A percentile compares a stretch with the other conserved stretches of the same genome.
These are phyloP conservation scores for Saturnispora mendoncae DNA, from an alignment of 805 yeast genomes.

Conservation along the genomic window DNA sequence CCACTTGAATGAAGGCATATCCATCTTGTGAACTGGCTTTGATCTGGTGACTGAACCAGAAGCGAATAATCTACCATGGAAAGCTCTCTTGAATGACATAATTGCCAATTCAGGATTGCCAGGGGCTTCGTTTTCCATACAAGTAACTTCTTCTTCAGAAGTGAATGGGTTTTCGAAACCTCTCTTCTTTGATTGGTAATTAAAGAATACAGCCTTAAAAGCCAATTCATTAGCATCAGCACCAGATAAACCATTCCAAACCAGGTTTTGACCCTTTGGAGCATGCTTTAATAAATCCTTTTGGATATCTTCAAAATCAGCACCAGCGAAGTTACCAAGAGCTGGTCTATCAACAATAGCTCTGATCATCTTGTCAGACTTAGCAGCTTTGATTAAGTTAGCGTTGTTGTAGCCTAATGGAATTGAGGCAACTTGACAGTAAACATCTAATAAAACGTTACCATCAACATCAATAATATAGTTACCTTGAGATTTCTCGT, in stretches of 20 bases:
- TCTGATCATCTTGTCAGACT: slow-evolving; percentile 58
- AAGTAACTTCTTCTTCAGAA: slow-evolving; percentile 56
- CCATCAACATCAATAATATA: slow-evolving; percentile 78
- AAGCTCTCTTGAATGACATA: slow-evolving; percentile 76
- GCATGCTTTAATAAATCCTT: slow-evolving; percentile 64
- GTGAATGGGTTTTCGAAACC: slow-evolving; percentile 55
- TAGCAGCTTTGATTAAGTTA: slow-evolving; percentile 56
- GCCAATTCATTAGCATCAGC: slow-evolving; percentile 88
- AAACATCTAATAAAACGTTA: slow-evolving; percentile 61
- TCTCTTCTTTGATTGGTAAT: slow-evolving; percentile 62
- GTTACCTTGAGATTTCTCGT: slow-evolving; percentile 67
- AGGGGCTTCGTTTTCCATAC: slow-evolving; percentile 77
- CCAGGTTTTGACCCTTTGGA: slow-evolving; percentile 64
- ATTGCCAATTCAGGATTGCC: slow-evolving; percentile 85
- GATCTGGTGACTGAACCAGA: slow-evolving; percentile 87
- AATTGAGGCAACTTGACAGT: slow-evolving; percentile 79
- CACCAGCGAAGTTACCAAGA: slow-evolving; percentile 70
- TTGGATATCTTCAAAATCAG: slow-evolving; percentile 41
- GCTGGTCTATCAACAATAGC: slow-evolving; percentile 82
- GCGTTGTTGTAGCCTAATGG: slow-evolving; percentile 86
- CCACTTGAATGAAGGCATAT: slow-evolving; percentile 91
- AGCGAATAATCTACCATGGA: slow-evolving; percentile 94
- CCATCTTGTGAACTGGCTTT: slow-evolving; percentile 89
- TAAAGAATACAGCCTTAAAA: slow-evolving; percentile 80
- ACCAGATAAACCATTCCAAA: slow-evolving; percentile 78